These are phyloP conservation scores for Colletotrichum sp. DNA, from an alignment of 2,329 filamentous ascomycete genomes.

Conservation along the genomic window DNA sequence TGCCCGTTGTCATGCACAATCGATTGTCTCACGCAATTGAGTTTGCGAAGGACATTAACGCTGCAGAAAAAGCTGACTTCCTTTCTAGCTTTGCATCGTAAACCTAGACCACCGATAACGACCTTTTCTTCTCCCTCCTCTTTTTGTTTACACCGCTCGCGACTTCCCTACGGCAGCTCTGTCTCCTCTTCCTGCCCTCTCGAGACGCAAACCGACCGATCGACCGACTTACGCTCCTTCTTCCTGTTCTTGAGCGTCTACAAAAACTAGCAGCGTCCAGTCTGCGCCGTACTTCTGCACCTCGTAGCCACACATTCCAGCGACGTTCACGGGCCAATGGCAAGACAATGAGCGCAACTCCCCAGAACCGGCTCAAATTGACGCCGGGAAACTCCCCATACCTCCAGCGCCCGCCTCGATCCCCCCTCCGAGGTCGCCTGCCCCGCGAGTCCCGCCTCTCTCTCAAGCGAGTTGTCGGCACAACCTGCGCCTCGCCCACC, in stretches of 20 bases:
- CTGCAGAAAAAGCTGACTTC: not conserved
- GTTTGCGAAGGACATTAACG: not conserved
- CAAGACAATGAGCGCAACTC: constrained; percentile 63
- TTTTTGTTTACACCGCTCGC: not conserved
- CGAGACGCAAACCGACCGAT: not conserved
- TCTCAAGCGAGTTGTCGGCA: constrained; percentile 86
- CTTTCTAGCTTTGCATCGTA: constrained; percentile 13
- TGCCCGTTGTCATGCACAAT: not conserved
- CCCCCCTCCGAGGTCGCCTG: constrained; percentile 58
- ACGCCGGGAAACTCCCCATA: constrained; percentile 82
- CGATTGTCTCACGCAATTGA: constrained; percentile 2
- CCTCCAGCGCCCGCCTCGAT: constrained; percentile 65
- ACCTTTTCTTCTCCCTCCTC: not conserved
- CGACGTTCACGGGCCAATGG: constrained; percentile 49
- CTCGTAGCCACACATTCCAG: not conserved
- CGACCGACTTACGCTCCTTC: not conserved
- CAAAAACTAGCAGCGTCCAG: not conserved
- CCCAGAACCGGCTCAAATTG: constrained; percentile 66
- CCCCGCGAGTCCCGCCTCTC: constrained; percentile 66
- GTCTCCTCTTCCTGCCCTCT: not conserved
- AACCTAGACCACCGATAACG: not conserved
- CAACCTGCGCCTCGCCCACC: constrained; percentile 82
- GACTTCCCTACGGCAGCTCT: not conserved
- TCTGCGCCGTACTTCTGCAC: constrained; percentile 3
- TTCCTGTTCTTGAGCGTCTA: not conserved